Conservation (phyloP, 192 early-diverging fungal genomes). For the Tieghemiomyces parasiticus region DNA sequence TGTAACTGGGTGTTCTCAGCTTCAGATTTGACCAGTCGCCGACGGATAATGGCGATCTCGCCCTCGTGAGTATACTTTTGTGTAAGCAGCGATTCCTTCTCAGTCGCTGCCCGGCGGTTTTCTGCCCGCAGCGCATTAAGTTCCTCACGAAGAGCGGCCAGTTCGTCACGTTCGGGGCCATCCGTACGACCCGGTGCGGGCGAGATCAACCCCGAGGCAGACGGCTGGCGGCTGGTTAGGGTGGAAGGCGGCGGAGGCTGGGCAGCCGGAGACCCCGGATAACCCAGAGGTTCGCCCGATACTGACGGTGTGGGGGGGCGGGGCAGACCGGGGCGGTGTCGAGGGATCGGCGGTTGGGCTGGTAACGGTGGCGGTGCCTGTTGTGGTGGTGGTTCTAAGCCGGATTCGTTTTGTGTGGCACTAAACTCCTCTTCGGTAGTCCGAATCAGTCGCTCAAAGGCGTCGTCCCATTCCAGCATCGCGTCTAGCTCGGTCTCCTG, state of each 20-base stretch:
- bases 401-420: not conserved
- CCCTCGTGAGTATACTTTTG: constrained; percentile 7
- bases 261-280: not conserved
- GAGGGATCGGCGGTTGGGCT: not conserved
- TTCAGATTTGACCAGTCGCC: constrained; percentile 9
- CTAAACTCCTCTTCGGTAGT: not conserved
- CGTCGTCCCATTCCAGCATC: constrained; percentile 5
- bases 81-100: constrained; percentile 1
- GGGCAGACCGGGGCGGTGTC: not conserved
- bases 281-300: not conserved
- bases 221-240: not conserved
- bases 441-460: constrained; percentile 4
- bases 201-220: not conserved
- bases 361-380: not conserved
- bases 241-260: not conserved
- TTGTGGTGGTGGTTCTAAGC: not conserved
- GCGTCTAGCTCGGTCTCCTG: not conserved
- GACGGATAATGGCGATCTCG: constrained; percentile 10
- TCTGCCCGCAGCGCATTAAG: not conserved
- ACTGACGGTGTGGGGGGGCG: not conserved
- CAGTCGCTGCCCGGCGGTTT: not conserved
- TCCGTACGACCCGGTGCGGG: too few relatives aligned
- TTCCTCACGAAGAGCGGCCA: not conserved
- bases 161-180: not conserved
- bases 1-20: constrained; percentile 7